Evolutionary conservation across 495 filamentous ascomycete species (phyloP).

Genomic region (Aspergillus steynii): DNA sequence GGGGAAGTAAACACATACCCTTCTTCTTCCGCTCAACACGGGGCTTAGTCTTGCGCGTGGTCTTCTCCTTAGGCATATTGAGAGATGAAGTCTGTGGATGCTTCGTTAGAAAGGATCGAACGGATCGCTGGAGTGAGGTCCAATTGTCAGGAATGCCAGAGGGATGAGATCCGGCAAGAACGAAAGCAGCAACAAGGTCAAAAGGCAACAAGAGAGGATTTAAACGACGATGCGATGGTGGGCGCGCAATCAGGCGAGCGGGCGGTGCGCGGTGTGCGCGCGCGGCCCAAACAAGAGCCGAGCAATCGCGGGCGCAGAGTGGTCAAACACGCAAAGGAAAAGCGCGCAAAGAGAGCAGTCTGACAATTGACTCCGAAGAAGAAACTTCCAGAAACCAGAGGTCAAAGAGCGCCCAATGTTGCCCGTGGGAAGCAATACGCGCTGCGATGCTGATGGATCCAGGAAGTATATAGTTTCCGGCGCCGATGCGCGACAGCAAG

Average conservation of each 20-base stretch:
- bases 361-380: slow-evolving; percentile 15
- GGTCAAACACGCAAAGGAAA: slow-evolving; percentile 19
- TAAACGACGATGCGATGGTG: neutral
- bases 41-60: slow-evolving; percentile 55
- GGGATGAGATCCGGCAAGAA: neutral
- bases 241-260: slow-evolving; percentile 5
- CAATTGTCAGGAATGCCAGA: slow-evolving; percentile 1
- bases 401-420: slow-evolving; percentile 14
- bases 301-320: slow-evolving; percentile 28
- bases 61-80: slow-evolving; percentile 78
- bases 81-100: slow-evolving; percentile 17
- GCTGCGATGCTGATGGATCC: slow-evolving; percentile 9
- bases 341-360: slow-evolving; percentile 22
- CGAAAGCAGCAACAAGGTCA: slow-evolving; percentile 1
- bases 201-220: slow-evolving; percentile 4
- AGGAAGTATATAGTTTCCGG: slow-evolving; percentile 24
- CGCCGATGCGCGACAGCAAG: slow-evolving; percentile 30
- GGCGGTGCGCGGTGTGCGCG: slow-evolving; percentile 19
- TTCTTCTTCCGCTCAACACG: slow-evolving; percentile 74
- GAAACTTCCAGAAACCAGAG: slow-evolving; percentile 5
- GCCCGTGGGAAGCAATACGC: slow-evolving; percentile 16
- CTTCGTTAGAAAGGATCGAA: slow-evolving; percentile 16
- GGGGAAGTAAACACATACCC: slow-evolving; percentile 51
- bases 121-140: slow-evolving; percentile 4
- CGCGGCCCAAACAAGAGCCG: slow-evolving; percentile 21